Evolutionary conservation across 1,284 basidiomycete species (phyloP).

Genomic region (Acaromyces ingoldii): DNA sequence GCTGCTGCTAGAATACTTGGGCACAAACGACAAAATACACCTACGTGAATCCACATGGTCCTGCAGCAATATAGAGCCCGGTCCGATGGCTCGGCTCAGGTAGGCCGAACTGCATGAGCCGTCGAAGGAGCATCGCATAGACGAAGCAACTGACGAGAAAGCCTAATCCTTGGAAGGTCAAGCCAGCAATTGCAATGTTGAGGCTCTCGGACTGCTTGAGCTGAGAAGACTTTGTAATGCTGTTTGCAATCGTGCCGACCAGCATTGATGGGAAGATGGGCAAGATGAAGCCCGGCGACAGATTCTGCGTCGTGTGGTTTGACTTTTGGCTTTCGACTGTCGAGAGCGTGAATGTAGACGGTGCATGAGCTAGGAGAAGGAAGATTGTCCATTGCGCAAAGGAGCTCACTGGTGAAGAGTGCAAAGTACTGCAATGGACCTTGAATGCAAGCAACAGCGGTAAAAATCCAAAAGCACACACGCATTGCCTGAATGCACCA

Average conservation of each 20-base stretch:
- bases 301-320: conserved; percentile 15
- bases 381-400: too few relatives aligned
- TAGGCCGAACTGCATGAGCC: conserved; percentile 18
- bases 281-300: conserved; percentile 23
- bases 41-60: too few relatives aligned
- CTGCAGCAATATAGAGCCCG: conserved; percentile 23
- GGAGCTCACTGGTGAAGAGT: too few relatives aligned
- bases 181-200: conserved; percentile 8
- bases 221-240: conserved; percentile 7
- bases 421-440: neutral
- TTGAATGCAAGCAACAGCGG: neutral
- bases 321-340: too few relatives aligned
- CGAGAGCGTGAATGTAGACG: too few relatives aligned
- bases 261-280: conserved; percentile 34
- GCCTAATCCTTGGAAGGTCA: conserved; percentile 22
- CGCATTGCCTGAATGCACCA: neutral
- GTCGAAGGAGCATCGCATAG: conserved; percentile 16
- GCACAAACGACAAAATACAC: too few relatives aligned
- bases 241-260: conserved; percentile 14
- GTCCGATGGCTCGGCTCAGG: conserved; percentile 12
- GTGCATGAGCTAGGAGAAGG: too few relatives aligned
- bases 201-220: neutral
- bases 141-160: conserved; percentile 18
- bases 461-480: conserved; percentile 17
- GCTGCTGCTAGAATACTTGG: too few relatives aligned